Conservation (phyloP, 306 rosid genomes). For the Citrullus mucosospermus region DNA sequence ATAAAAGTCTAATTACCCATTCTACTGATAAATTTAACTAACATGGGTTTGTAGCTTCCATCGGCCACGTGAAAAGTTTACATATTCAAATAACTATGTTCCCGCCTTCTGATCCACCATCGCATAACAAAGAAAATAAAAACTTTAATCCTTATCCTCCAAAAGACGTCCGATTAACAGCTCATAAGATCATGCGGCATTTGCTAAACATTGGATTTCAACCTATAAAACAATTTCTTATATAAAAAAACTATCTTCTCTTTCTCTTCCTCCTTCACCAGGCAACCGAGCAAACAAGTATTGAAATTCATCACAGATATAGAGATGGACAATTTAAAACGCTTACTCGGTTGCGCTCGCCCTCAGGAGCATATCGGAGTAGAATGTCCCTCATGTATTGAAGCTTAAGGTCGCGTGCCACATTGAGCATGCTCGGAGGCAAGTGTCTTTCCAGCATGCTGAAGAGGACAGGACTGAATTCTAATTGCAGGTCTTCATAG, state of each 20-base stretch:
- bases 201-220: neutral
- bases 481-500: conserved; percentile 62
- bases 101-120: neutral
- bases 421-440: conserved; percentile 45
- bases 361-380: conserved; percentile 49
- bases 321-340: neutral
- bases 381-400: conserved; percentile 63
- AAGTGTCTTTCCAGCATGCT: conserved; percentile 69
- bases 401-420: conserved; percentile 53
- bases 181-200: neutral
- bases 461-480: conserved; percentile 65
- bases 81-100: neutral
- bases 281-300: neutral
- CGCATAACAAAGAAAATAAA: neutral
- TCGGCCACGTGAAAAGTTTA: neutral
- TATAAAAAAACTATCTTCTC: neutral
- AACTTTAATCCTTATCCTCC: neutral
- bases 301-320: neutral
- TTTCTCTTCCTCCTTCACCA: neutral
- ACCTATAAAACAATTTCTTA: neutral
- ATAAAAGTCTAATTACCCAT: neutral
- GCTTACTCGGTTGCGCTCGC: conserved; percentile 66
- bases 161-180: neutral
- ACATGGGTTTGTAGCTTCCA: neutral
- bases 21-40: neutral